These are phyloP conservation scores for Lachancea kluyveri DNA, from an alignment of 805 yeast genomes.

Conservation along the genomic window DNA sequence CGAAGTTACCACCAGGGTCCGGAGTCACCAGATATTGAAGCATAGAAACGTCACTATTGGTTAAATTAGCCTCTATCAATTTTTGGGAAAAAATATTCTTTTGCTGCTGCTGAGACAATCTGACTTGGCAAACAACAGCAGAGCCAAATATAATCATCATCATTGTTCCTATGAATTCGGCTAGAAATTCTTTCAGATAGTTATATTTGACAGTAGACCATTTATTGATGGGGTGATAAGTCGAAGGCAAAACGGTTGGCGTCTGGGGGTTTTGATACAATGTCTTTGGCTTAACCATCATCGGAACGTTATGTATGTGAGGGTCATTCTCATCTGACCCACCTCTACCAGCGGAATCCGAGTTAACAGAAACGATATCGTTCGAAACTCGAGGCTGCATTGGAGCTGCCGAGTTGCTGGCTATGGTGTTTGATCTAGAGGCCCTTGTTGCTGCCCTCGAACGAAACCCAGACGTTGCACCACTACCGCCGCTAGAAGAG, in stretches of 20 bases:
- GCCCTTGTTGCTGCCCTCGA: constrained; percentile 6
- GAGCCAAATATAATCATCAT: constrained; percentile 41
- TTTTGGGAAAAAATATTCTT: constrained; percentile 11
- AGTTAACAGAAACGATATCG: too few species aligned
- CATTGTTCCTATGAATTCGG: constrained; percentile 48
- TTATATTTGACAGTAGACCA: constrained; percentile 33
- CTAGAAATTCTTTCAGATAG: constrained; percentile 40
- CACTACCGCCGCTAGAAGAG: constrained; percentile 9
- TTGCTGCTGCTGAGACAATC: constrained; percentile 29
- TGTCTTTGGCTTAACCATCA: constrained; percentile 33
- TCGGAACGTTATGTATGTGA: constrained; percentile 17
- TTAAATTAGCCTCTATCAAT: constrained; percentile 9
- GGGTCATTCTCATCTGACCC: constrained; percentile 6
- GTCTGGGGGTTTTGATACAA: constrained; percentile 34
- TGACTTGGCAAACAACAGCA: constrained; percentile 43
- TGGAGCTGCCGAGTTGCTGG: neutral
- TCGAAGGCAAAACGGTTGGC: constrained; percentile 32
- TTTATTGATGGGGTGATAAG: constrained; percentile 31
- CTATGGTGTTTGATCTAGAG: constrained; percentile 2
- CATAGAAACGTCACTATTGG: constrained; percentile 4
- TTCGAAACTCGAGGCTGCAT: too few species aligned
- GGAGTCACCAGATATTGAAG: constrained; percentile 14
- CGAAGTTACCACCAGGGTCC: constrained; percentile 36
- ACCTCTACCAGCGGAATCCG: constrained; percentile 6
- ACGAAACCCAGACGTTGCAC: constrained; percentile 6